These are phyloP conservation scores for Aspergillus affinis DNA, from an alignment of 495 filamentous ascomycete genomes.

Conservation along the genomic window DNA sequence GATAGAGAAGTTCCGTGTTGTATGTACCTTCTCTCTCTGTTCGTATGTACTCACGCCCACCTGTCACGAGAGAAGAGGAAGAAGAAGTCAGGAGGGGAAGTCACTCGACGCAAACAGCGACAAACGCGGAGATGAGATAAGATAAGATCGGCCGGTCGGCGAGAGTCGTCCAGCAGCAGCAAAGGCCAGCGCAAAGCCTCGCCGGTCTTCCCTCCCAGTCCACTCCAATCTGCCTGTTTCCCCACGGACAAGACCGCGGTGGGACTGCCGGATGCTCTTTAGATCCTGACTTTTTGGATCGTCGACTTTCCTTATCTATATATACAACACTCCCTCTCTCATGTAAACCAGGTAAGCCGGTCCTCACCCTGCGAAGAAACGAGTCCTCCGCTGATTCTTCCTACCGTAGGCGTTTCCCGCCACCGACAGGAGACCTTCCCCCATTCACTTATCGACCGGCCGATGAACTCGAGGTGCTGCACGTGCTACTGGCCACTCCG, in stretches of 20 bases:
- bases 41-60: too few relatives aligned
- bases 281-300: not conserved
- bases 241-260: slow-evolving; percentile 9
- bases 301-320: slow-evolving; percentile 1
- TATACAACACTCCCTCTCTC: slow-evolving; percentile 12
- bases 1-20: not conserved
- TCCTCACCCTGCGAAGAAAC: slow-evolving; percentile 11
- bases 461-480: slow-evolving; percentile 7
- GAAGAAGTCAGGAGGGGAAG: slow-evolving; percentile 6
- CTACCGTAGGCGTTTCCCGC: slow-evolving; percentile 14
- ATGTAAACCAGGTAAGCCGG: slow-evolving; percentile 23
- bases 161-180: slow-evolving; percentile 17
- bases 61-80: not conserved
- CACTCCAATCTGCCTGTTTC: slow-evolving; percentile 14
- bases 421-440: slow-evolving; percentile 15
- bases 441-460: slow-evolving; percentile 12
- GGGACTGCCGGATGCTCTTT: slow-evolving; percentile 5
- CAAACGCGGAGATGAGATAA: slow-evolving; percentile 47
- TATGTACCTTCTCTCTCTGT: too few relatives aligned
- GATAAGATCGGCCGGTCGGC: slow-evolving; percentile 34
- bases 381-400: slow-evolving; percentile 22
- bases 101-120: slow-evolving; percentile 9
- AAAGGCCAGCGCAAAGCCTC: slow-evolving; percentile 20
- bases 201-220: slow-evolving; percentile 15
- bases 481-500: slow-evolving; percentile 10